phyloP scores from a whole-genome alignment of 768 basidiomycete species.

The Lentinus tigrinus region DNA sequence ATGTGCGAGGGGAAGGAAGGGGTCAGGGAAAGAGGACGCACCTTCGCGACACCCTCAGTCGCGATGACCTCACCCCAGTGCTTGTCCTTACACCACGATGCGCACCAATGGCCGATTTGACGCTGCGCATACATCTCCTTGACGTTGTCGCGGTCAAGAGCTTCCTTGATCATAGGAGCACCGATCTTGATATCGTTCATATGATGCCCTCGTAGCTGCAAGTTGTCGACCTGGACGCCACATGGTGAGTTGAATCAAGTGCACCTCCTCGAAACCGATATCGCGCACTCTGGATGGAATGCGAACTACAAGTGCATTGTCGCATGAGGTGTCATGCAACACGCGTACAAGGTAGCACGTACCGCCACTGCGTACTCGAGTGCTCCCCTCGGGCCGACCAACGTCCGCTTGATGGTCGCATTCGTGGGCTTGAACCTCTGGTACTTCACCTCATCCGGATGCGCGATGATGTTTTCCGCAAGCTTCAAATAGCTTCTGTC shows the following conservation, averaged over 20 bases:
- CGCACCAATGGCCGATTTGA: no score
- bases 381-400: constrained; percentile 70
- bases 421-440: constrained; percentile 79
- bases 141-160: constrained; percentile 49
- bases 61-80: no score
- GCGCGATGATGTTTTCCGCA: constrained; percentile 69
- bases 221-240: constrained; percentile 53
- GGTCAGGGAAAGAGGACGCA: no score
- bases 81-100: no score
- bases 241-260: not conserved
- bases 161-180: constrained; percentile 62
- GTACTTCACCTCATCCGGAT: constrained; percentile 73
- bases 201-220: constrained; percentile 65
- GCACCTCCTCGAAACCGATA: not conserved
- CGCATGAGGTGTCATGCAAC: not conserved
- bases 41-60: no score
- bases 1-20: no score
- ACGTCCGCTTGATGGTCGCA: constrained; percentile 55
- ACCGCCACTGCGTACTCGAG: constrained; percentile 82
- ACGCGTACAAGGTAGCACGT: constrained; percentile 23
- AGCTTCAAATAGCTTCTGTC: constrained; percentile 65
- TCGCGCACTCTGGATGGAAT: constrained; percentile 60
- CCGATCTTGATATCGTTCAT: constrained; percentile 62
- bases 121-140: constrained; percentile 46
- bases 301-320: constrained; percentile 54